Conservation (phyloP, 306 rosid species). For the Luffa acutangula region DNA sequence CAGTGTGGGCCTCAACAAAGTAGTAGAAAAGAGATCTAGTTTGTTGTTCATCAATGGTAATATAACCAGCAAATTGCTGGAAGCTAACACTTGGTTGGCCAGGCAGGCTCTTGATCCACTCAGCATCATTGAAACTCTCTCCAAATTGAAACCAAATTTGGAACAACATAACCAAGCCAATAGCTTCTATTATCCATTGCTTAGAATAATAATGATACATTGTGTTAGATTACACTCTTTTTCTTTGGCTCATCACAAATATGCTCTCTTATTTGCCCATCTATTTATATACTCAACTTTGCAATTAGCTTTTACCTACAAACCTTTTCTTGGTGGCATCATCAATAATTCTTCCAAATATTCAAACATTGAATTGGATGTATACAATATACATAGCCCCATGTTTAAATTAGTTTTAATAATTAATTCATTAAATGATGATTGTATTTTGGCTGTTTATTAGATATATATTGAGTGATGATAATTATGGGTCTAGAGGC, state of each 20-base stretch:
- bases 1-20: slow-evolving; percentile 32
- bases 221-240: background rate
- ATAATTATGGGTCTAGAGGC: background rate
- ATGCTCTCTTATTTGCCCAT: background rate
- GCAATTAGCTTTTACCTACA: background rate
- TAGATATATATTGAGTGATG: background rate
- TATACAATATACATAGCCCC: background rate
- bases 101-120: slow-evolving; percentile 11
- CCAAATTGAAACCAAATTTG: background rate
- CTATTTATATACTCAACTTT: background rate
- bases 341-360: background rate
- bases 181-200: background rate
- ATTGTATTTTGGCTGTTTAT: too few relatives aligned
- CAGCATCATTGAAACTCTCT: background rate
- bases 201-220: background rate
- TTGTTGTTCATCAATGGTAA: slow-evolving; percentile 18
- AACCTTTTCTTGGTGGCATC: background rate
- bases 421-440: too few relatives aligned
- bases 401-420: background rate
- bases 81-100: slow-evolving; percentile 34
- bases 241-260: background rate
- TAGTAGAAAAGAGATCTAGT: slow-evolving; percentile 32
- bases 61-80: slow-evolving; percentile 31
- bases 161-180: slow-evolving; percentile 2
- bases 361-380: background rate